Conservation (phyloP, 2,329 filamentous ascomycete genomes). For the Phialocephala sp. region DNA sequence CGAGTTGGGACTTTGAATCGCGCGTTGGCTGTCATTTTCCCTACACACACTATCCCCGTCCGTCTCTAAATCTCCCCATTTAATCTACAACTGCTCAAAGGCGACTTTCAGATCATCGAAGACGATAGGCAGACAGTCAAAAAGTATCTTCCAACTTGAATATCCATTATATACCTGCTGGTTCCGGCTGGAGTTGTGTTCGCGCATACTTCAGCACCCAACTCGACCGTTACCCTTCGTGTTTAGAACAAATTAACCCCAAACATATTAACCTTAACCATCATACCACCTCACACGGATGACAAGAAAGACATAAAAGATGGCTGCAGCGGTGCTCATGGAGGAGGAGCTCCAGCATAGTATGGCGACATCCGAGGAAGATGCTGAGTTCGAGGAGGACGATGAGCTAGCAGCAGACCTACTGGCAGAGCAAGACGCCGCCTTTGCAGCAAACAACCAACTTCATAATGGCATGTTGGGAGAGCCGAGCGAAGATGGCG, state of each 20-base stretch:
- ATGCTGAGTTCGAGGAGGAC: constrained; percentile 45
- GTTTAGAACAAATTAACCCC: constrained; percentile 2
- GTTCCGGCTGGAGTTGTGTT: background rate
- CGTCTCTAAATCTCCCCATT: constrained; percentile 20
- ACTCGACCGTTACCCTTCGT: constrained; percentile 1
- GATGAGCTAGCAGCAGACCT: constrained; percentile 38
- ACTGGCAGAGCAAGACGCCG: constrained; percentile 39
- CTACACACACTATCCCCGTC: constrained; percentile 20
- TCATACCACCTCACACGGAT: constrained; percentile 29
- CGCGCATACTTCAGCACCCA: constrained; percentile 1
- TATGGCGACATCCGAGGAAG: constrained; percentile 44
- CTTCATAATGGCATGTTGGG: constrained; percentile 42
- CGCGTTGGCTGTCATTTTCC: constrained; percentile 34
- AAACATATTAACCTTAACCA: background rate
- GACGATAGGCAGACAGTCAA: background rate
- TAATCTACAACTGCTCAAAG: background rate
- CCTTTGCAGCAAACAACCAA: constrained; percentile 43
- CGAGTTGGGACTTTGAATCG: constrained; percentile 32
- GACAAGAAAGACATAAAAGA: constrained; percentile 31
- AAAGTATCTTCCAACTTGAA: background rate
- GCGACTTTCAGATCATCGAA: background rate
- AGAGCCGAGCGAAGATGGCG: constrained; percentile 31
- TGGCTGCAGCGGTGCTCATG: constrained; percentile 41
- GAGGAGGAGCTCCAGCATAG: constrained; percentile 43
- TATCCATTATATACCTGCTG: background rate